Conservation (phyloP, 2,329 filamentous ascomycete genomes). For the Kalmusia sp. region DNA sequence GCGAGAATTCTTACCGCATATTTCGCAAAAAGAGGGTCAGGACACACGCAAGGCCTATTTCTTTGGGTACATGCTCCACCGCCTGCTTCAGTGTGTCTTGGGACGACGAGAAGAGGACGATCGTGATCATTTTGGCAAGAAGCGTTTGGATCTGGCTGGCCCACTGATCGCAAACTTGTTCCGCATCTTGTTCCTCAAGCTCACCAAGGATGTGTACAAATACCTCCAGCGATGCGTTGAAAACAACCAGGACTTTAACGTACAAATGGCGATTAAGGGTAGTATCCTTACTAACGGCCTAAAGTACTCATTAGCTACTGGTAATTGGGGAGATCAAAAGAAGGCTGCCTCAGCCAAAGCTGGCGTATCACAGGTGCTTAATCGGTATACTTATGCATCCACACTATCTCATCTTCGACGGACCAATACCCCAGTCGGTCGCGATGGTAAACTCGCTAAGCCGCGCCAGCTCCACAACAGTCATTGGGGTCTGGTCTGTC, state of each 20-base stretch:
- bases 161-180: slow-evolving; percentile 96
- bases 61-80: slow-evolving; percentile 98
- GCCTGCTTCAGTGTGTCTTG: slow-evolving; percentile 89
- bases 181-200: slow-evolving; percentile 86
- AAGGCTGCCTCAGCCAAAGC: slow-evolving; percentile 94
- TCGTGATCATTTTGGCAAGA: slow-evolving; percentile 98
- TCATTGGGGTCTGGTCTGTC: slow-evolving; percentile 97
- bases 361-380: slow-evolving; percentile 96
- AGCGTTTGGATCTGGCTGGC: slow-evolving; percentile 93
- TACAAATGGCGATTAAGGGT: slow-evolving; percentile 89
- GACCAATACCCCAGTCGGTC: slow-evolving; percentile 96
- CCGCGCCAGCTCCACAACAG: slow-evolving; percentile 98
- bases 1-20: slow-evolving; percentile 95
- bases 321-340: slow-evolving; percentile 99
- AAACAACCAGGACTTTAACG: slow-evolving; percentile 84
- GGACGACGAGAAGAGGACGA: slow-evolving; percentile 95
- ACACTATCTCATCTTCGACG: slow-evolving; percentile 95
- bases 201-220: slow-evolving; percentile 88
- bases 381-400: slow-evolving; percentile 96
- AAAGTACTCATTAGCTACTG: slow-evolving; percentile 95
- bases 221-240: slow-evolving; percentile 95
- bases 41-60: slow-evolving; percentile 98
- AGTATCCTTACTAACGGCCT: slow-evolving; percentile 90
- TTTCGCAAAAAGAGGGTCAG: slow-evolving; percentile 92
- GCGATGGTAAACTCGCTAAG: slow-evolving; percentile 98